Evolutionary conservation across 345 rosid genomes (phyloP).

Genomic region (Eutrema heterophyllum): DNA sequence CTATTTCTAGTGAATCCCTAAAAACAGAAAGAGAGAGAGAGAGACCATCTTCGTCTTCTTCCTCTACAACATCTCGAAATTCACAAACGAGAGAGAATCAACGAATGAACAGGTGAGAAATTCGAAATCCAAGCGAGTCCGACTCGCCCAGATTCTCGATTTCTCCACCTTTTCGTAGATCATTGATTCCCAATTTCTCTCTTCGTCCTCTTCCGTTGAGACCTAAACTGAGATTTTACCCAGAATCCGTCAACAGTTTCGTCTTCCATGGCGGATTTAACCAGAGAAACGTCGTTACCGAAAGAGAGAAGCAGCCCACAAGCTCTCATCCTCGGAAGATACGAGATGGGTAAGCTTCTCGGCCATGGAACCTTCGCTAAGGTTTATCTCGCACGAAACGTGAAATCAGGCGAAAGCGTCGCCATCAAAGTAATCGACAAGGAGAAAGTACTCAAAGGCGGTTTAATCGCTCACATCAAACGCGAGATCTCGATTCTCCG

Average conservation of each 20-base stretch:
- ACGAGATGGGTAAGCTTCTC: constrained; percentile 65
- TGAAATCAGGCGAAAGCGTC: constrained; percentile 43
- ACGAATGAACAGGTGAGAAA: constrained; percentile 13
- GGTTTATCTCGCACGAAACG: constrained; percentile 70
- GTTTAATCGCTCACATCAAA: constrained; percentile 65
- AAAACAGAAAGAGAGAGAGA: constrained; percentile 17
- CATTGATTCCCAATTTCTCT: neutral
- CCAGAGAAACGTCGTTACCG: constrained; percentile 4
- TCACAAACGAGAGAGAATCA: constrained; percentile 12
- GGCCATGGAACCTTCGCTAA: constrained; percentile 94
- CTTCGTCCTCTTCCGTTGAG: neutral
- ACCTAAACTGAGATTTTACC: neutral
- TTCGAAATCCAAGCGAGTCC: constrained; percentile 23
- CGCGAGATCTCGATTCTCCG: constrained; percentile 87
- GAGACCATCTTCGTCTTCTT: neutral
- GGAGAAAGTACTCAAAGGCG: constrained; percentile 53
- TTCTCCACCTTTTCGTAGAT: constrained; percentile 1
- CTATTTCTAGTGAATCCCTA: constrained; percentile 25
- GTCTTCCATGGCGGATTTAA: constrained; percentile 13
- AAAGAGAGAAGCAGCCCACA: constrained; percentile 31
- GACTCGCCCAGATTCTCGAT: constrained; percentile 33
- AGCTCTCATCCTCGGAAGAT: constrained; percentile 61
- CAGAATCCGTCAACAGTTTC: neutral
- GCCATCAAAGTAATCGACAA: constrained; percentile 88
- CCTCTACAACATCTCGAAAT: neutral